A percentile compares a stretch with the other conserved stretches of the same genome.
Evolutionary conservation across 768 basidiomycete genomes (phyloP).

Genomic region (Tulasnella sp.): DNA sequence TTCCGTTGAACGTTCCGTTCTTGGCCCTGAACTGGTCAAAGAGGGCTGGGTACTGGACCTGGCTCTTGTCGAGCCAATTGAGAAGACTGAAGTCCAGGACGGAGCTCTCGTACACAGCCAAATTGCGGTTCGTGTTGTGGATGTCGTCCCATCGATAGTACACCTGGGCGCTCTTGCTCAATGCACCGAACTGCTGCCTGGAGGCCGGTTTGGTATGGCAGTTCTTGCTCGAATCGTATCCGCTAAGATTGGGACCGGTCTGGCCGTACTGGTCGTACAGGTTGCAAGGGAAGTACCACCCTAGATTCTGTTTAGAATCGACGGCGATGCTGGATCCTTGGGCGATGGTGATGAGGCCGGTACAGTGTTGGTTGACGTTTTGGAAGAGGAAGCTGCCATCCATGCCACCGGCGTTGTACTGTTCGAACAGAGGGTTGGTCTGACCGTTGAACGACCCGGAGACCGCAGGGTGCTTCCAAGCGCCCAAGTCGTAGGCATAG

Average conservation of each 20-base stretch:
- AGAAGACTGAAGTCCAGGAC: slow-evolving; percentile 91
- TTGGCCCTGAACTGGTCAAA: slow-evolving; percentile 76
- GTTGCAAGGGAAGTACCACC: slow-evolving; percentile 99
- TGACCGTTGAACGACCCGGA: slow-evolving; percentile 71
- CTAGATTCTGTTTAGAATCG: slow-evolving; percentile 60
- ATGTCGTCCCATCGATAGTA: slow-evolving; percentile 95
- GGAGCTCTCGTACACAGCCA: slow-evolving; percentile 89
- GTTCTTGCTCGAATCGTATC: slow-evolving; percentile 62
- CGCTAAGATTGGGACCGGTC: slow-evolving; percentile 64
- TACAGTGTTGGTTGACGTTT: slow-evolving; percentile 82
- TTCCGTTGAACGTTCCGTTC: slow-evolving; percentile 74
- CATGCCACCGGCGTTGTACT: slow-evolving; percentile 79
- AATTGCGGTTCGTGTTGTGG: slow-evolving; percentile 63
- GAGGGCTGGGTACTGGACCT: slow-evolving; percentile 80
- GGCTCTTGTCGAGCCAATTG: slow-evolving; percentile 76
- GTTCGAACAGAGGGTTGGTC: slow-evolving; percentile 80
- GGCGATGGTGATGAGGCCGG: slow-evolving; percentile 72
- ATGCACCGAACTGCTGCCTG: slow-evolving; percentile 46
- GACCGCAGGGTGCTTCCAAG: slow-evolving; percentile 80
- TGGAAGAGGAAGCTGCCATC: slow-evolving; percentile 97
- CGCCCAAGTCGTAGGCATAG: slow-evolving; percentile 87
- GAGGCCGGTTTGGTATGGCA: slow-evolving; percentile 72
- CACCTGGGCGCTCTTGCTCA: slow-evolving; percentile 55
- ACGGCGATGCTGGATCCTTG: slow-evolving; percentile 67
- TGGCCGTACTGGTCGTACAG: slow-evolving; percentile 73